Evolutionary conservation across 139 green algal species (phyloP).

Genomic region (Picochlorum sp.): DNA sequence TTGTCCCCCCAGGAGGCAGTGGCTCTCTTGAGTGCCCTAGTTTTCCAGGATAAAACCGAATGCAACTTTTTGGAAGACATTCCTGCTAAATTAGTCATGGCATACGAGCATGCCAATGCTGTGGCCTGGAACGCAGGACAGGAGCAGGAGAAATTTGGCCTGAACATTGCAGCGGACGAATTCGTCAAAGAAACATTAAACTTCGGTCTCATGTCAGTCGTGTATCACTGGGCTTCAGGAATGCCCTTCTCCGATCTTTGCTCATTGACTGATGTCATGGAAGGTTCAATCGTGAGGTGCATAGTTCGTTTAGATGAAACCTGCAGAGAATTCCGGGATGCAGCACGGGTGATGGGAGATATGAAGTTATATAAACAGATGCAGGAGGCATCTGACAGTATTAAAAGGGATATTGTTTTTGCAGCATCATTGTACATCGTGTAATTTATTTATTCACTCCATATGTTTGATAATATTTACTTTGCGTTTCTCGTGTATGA

Average conservation of each 20-base stretch:
- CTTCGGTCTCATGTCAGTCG: constrained; percentile 75
- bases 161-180: constrained; percentile 62
- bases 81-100: constrained; percentile 40
- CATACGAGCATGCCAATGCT: constrained; percentile 27
- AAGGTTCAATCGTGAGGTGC: constrained; percentile 88
- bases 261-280: constrained; percentile 81
- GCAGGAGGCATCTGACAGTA: constrained; percentile 70
- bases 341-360: constrained; percentile 91
- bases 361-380: constrained; percentile 79
- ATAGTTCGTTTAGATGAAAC: constrained; percentile 84
- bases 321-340: constrained; percentile 66
- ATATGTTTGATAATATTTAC: too few species aligned
- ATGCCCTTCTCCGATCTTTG: constrained; percentile 86
- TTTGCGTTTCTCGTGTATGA: too few species aligned
- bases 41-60: constrained; percentile 92
- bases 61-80: constrained; percentile 45
- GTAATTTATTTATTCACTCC: constrained; percentile 20
- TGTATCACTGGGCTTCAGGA: constrained; percentile 92
- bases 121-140: constrained; percentile 51
- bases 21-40: constrained; percentile 79
- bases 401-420: constrained; percentile 97
- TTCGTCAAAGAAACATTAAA: constrained; percentile 47
- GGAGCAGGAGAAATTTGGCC: constrained; percentile 45
- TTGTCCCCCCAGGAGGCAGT: constrained; percentile 79
- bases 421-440: constrained; percentile 84